Base-by-base conservation (phyloP, 2,329 filamentous ascomycete genomes). In the Cladorrhinum sp. region DNA sequence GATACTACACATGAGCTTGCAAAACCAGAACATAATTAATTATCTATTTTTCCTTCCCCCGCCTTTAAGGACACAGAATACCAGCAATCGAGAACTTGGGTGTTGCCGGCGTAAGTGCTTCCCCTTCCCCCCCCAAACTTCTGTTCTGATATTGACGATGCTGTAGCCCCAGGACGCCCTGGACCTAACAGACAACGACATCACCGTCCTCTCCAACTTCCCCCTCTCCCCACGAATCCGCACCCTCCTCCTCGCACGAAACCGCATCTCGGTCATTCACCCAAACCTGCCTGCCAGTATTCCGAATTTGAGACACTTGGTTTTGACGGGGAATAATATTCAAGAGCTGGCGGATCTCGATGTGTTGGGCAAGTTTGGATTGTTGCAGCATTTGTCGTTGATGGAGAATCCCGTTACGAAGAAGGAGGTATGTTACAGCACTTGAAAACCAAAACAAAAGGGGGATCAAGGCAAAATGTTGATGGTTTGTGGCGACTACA, bases 151-250 rank as follows among this genome's bases (percentile, higher is more conserved):
- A n/a, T n/a, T n/a, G n/a, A n/a, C n/a, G n/a, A n/a, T n/a, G n/a
- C n/a, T n/a, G 16, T 70, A 96, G 91, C 91, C 93, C 70, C 92
- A 96, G 84, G 95, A 98, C 80, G 88, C 91, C 67, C 96, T 99
- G 82, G 95, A 99, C 79, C 88, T 99, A 71, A 98, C 95, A 76
- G 95, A 99, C 82, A 99, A 99, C 76, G 93, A 97, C 77, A 94
- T 99, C 72, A 86, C 91, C 69, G 82, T 89, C 55, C 85, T 99
- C 65, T 89, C 88, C 67, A 97, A 97, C 79, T 96, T 99, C 74
- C 95, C 95, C 2, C 86, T 96, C 55, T 94, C 90, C 59, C 93
- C 92, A 51, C 90, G 95, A 68, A 82, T 98, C 70, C 90, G 86
- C 69, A 96, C 92, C 20, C 85, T 99, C 48, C 86, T 99, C 53